Percentiles rank a stretch among this genome's conserved stretches.
Conservation (phyloP, 2,329 filamentous ascomycete genomes). For the Colletotrichum abscissum region DNA sequence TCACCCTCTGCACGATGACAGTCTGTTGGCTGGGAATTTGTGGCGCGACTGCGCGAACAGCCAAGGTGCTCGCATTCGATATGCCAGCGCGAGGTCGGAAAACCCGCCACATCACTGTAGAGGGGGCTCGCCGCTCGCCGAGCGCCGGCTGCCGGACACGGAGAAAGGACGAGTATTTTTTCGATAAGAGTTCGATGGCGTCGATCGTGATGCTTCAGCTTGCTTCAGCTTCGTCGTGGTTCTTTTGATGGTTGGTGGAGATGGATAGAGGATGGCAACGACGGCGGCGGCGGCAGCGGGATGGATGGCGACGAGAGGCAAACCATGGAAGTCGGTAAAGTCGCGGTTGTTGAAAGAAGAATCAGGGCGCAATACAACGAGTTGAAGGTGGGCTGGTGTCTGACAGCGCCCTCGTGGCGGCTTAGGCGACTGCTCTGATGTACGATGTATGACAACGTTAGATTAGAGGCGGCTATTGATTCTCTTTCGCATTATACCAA, state of each 20-base stretch:
- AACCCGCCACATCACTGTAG: conserved; percentile 28
- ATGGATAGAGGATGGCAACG: neutral
- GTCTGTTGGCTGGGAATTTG: conserved; percentile 18
- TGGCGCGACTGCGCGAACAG: conserved; percentile 25
- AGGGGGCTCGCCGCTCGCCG: conserved; percentile 29
- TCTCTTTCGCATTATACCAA: neutral
- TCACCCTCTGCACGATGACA: conserved; percentile 36
- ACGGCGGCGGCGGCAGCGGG: neutral
- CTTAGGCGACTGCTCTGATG: neutral
- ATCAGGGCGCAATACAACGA: neutral
- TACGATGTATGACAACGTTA: neutral
- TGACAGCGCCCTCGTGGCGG: neutral
- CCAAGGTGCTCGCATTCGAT: conserved; percentile 14
- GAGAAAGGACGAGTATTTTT: neutral
- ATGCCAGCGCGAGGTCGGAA: conserved; percentile 20
- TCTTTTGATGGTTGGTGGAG: neutral
- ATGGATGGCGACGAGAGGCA: neutral
- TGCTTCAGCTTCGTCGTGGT: neutral
- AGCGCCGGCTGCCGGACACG: conserved; percentile 14
- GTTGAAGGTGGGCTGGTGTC: neutral
- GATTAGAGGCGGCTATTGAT: neutral
- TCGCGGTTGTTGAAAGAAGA: neutral
- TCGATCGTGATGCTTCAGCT: neutral
- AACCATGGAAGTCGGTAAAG: neutral
- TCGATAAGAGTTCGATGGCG: neutral